Base-by-base conservation (phyloP, 1,284 basidiomycete species). In the Ustilago nuda region DNA sequence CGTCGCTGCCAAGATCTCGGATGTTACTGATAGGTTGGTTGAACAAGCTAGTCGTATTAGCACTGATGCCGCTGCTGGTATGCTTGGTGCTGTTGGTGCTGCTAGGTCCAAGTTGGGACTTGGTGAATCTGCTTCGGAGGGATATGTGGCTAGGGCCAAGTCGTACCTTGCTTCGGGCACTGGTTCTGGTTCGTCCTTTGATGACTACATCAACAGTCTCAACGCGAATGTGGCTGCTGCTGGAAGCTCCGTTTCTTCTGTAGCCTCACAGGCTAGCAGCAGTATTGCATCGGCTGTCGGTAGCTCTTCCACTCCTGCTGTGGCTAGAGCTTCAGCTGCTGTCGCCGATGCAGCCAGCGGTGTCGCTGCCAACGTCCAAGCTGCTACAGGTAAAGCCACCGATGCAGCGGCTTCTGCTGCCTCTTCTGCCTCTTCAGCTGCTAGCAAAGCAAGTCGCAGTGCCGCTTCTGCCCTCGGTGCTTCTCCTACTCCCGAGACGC, bases 11-110 rank as follows among this genome's bases (percentile, higher is more conserved):
- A 62, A 73, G 52, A 48, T 81, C 32, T 61, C 61, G 41, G 81
- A 74, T 33, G 59, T 76, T 17, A 68, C 65, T 12, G 81, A 78
- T 39, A 54, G 74, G 15, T 53, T 81, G 8, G 71, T 66, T 3
- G 75, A 79, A 37, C 72, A 73, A 56, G 77, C 79, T 2, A 69
- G 45, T 23, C 50, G 60, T 23, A 67, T 82, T 59, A 75, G 72
- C 55, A 73, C 63, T 13, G 79, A 76, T 46, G 79, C 78, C 35
- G 57, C 75, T 1, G 71, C 70, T 12, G 71, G 69, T 48, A 74
- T 82, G 75, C 46, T 76, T 2, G 79, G 50, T 19, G 78, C 75
- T 15, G 72, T 78, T 12, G 66, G 43, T 7, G 51, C 66, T n/a
- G 78, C 80, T 33, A 64, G 76, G 2, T 50, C 51, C 39, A 76